These are phyloP conservation scores for Vaccinium darrowii DNA, from an alignment of 148 eudicot genomes.

Conservation along the genomic window DNA sequence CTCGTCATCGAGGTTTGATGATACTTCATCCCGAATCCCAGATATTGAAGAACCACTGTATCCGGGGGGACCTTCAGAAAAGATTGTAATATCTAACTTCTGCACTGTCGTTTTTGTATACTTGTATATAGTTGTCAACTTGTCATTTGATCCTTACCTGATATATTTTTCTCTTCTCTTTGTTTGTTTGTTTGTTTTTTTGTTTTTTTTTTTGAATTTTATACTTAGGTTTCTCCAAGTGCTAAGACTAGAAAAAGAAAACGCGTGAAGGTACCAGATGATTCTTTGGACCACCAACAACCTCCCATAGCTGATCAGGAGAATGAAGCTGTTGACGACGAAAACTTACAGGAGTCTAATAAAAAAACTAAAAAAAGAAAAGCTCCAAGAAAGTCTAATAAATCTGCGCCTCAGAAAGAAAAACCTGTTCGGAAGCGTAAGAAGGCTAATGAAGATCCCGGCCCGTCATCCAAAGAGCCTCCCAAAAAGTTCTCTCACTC, in stretches of 20 bases:
- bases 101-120: background rate
- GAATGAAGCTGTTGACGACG: conserved; percentile 20
- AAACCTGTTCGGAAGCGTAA: conserved; percentile 53
- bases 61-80: conserved; percentile 22
- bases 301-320: conserved; percentile 17
- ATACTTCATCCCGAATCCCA: conserved; percentile 28
- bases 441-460: conserved; percentile 26
- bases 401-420: conserved; percentile 43
- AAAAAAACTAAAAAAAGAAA: conserved; percentile 33
- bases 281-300: conserved; percentile 26
- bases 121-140: background rate
- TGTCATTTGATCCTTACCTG: background rate
- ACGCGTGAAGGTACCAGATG: conserved; percentile 14
- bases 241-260: conserved; percentile 23
- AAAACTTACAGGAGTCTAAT: conserved; percentile 29
- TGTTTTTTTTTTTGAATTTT: background rate
- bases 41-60: conserved; percentile 23
- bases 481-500: conserved; percentile 74
- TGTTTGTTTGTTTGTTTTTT: background rate
- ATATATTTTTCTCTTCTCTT: no score
- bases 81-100: conserved; percentile 26
- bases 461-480: conserved; percentile 29
- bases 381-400: conserved; percentile 38
- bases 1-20: conserved; percentile 32
- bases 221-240: conserved; percentile 26